phyloP scores from a whole-genome alignment of 2,329 filamentous ascomycete species.

The Aschersonia sp. region DNA sequence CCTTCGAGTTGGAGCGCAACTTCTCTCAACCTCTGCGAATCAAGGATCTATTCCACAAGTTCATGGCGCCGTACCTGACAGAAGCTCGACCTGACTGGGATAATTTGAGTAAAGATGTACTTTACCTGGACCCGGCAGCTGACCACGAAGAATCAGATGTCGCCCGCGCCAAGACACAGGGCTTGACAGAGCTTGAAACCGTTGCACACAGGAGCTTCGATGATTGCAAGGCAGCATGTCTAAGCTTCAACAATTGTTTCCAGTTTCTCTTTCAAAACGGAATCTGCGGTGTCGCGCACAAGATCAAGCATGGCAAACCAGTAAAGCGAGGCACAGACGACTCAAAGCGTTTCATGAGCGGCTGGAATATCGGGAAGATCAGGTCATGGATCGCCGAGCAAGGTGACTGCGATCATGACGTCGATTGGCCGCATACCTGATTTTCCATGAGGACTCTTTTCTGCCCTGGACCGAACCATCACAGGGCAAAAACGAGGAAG shows the following conservation, averaged over 20 bases:
- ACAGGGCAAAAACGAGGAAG: no score
- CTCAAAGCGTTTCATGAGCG: conserved; percentile 19
- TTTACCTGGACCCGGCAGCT: conserved; percentile 21
- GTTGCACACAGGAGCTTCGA: conserved; percentile 26
- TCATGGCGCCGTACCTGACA: conserved; percentile 25
- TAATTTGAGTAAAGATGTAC: conserved; percentile 31
- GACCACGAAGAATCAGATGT: conserved; percentile 17
- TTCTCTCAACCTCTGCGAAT: conserved; percentile 21
- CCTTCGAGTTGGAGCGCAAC: conserved; percentile 31
- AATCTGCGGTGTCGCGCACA: conserved; percentile 19
- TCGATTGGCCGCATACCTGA: conserved; percentile 1
- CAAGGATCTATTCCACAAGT: conserved; percentile 32
- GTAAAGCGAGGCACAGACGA: conserved; percentile 13
- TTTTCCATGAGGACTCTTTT: no score
- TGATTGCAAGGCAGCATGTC: conserved; percentile 29
- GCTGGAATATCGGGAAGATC: conserved; percentile 27
- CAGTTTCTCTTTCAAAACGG: conserved; percentile 25
- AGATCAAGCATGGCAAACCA: conserved; percentile 25
- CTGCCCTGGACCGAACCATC: no score
- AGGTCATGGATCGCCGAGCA: conserved; percentile 22
- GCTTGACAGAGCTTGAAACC: conserved; percentile 21
- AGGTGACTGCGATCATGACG: conserved; percentile 15
- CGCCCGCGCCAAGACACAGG: conserved; percentile 16
- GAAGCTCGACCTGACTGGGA: conserved; percentile 33
- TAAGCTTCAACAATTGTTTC: conserved; percentile 20